phyloP scores from a whole-genome alignment of 257 asterid species.

The Paulownia fortunei region DNA sequence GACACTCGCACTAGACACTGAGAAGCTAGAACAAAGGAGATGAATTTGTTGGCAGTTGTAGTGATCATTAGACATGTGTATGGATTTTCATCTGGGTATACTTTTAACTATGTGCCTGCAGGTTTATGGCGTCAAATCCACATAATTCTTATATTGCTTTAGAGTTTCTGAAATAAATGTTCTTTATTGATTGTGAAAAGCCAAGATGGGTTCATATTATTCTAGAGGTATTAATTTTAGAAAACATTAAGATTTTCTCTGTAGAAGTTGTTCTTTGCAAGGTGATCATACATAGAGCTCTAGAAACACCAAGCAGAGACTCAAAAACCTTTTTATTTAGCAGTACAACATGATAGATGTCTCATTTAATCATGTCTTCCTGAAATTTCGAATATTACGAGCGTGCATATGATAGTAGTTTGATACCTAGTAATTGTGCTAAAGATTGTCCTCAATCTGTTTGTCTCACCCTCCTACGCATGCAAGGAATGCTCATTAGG shows the following conservation, averaged over 20 bases:
- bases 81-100: background rate
- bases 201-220: background rate
- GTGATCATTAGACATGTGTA: background rate
- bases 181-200: background rate
- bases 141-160: background rate
- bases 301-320: background rate
- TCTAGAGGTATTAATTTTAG: background rate
- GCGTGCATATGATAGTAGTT: background rate
- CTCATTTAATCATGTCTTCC: background rate
- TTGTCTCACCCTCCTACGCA: background rate
- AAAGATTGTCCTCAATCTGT: background rate
- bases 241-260: background rate
- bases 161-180: background rate
- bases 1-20: background rate
- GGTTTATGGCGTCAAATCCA: background rate
- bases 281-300: background rate
- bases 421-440: background rate
- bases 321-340: background rate
- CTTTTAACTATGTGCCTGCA: conserved; percentile 4
- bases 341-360: background rate
- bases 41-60: no score
- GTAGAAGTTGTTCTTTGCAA: background rate
- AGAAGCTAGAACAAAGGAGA: background rate
- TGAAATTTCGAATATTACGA: background rate
- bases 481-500: background rate